Evolutionary conservation across 495 filamentous ascomycete species (phyloP), one percentile per base, ranked within the genome.

Genomic region (Cenococcum geophilum): DNA sequence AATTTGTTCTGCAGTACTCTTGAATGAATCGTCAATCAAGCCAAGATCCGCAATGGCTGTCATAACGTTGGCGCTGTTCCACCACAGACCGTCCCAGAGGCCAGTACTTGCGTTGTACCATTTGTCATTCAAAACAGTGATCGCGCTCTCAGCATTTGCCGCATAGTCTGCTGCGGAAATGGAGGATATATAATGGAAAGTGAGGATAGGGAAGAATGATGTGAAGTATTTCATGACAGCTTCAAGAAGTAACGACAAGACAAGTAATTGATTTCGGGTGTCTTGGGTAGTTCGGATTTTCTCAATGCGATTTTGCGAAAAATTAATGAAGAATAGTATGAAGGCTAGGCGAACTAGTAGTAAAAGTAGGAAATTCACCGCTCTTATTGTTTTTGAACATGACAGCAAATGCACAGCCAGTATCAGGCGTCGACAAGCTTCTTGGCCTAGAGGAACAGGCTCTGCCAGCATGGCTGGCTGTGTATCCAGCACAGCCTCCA

Each of bases 51-150:
- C 58, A 37, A 64, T 52, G 5, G 61, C 58, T 5, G 47, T 47
- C 12, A 68, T 22, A 20, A 60, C 63, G 61, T 64, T 64, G 16
- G 60, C 65, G 22, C 52, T 61, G 50, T 68, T 61, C 65, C 65
- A 68, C 65, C 65, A 68, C 1, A 64, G 47, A 16, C 60, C 43
- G 18, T 52, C 27, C 70, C 68, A 72, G 14, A 62, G 57, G 34
- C 70, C 70, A 22, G 68, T 68, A 14, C 52, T 60, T 12, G 60
- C 43, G 47, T 67, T 59, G 36, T 70, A 72, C 63, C 65, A 72
- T 35, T 63, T 61, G 48, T 64, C 32, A 25, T 68, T 57, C 1
- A 68, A 42, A 20, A 43, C 53, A 37, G 63, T 64, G 23, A 68
- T 60, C 16, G 65, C 65, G 16, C 27, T 42, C 10, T 50, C 37